Evolutionary conservation across 805 yeast species (phyloP).

Genomic region (Groenewaldozyma salmanticensis): DNA sequence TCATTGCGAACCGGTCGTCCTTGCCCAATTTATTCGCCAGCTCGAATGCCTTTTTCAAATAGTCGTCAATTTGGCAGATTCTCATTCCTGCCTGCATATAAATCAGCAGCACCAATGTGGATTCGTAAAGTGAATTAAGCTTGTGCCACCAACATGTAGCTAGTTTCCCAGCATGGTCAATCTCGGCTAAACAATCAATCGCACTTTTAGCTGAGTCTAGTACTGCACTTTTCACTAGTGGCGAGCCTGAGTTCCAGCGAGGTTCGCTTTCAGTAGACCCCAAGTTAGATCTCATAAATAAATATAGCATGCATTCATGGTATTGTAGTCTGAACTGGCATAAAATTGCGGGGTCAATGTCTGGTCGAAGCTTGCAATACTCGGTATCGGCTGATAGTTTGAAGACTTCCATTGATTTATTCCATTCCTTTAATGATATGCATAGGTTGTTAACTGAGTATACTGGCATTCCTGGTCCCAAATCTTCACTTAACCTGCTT

Average conservation of each 20-base stretch:
- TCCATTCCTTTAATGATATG: constrained; percentile 13
- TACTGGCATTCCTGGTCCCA: constrained; percentile 11
- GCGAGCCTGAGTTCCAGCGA: constrained; percentile 5
- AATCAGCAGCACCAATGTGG: constrained; percentile 27
- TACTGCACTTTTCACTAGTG: not conserved
- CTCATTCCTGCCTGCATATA: constrained; percentile 16
- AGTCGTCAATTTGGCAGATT: constrained; percentile 8
- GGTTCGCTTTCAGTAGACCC: not conserved
- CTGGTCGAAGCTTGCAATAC: constrained; percentile 14
- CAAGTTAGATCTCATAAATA: constrained; percentile 4
- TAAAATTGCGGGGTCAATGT: constrained; percentile 13
- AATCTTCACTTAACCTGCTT: constrained; percentile 10
- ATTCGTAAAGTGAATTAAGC: constrained; percentile 36
- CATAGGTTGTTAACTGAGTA: constrained; percentile 8
- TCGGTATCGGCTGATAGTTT: constrained; percentile 22
- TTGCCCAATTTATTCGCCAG: constrained; percentile 13
- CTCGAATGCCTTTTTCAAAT: constrained; percentile 11
- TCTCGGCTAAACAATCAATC: constrained; percentile 4
- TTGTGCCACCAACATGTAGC: constrained; percentile 38
- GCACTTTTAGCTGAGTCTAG: constrained; percentile 7
- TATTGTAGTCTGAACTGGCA: constrained; percentile 16
- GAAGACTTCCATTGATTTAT: constrained; percentile 10
- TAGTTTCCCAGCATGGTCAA: constrained; percentile 14
- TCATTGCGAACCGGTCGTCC: constrained; percentile 33
- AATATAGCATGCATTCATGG: constrained; percentile 11